Evolutionary conservation across 1,284 basidiomycete genomes (phyloP), one percentile per base, ranked within the genome.

Genomic region (Cutaneotrichosporon cyanovorans): DNA sequence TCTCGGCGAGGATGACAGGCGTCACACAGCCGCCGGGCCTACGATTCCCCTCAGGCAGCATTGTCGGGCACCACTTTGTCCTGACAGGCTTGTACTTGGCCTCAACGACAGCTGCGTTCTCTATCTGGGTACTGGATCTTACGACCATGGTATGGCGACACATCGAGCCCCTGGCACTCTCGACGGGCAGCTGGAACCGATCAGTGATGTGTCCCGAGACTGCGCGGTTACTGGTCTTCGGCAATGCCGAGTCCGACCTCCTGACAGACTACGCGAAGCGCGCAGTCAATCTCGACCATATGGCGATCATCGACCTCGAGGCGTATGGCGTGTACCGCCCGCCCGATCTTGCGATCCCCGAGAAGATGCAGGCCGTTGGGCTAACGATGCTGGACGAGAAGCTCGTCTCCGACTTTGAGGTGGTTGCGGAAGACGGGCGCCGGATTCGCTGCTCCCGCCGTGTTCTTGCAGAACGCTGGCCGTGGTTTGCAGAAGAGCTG

Each of bases 251-350:
- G 53, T 83, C 85, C 11, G 89, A 88, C 62, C 78, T 95, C 16
- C 85, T 91, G 0, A 83, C 87, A 45, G 91, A 96, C 62, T 96
- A 91, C 63, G 89, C 89, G 65, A 81, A 85, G 38, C 83, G 88
- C 19, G 77, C 92, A 5, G 80, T 91, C 56, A 89, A 86, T 61
- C 91, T 88, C 80, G 84, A 90, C 55, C 85, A 96, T 61, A 80
- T 93, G 46, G 87, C 87, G 3, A 82, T 89, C 48, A 80, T 95
- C 51, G 88, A 92, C 62, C 76, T 95, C 31, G 91, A 95, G 71
- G 84, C 90, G 0, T 92, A 88, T 61, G 91, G 90, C 2, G 87
- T 95, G 57, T 93, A 95, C 65, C 84, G 85, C 55, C 85, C 88
- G 0, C 90, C 90, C 0, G 68, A 75, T 12, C 56, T 88, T 37